These are phyloP conservation scores for Pichia sp. DNA, from an alignment of 1,139 yeast species.

Conservation along the genomic window DNA sequence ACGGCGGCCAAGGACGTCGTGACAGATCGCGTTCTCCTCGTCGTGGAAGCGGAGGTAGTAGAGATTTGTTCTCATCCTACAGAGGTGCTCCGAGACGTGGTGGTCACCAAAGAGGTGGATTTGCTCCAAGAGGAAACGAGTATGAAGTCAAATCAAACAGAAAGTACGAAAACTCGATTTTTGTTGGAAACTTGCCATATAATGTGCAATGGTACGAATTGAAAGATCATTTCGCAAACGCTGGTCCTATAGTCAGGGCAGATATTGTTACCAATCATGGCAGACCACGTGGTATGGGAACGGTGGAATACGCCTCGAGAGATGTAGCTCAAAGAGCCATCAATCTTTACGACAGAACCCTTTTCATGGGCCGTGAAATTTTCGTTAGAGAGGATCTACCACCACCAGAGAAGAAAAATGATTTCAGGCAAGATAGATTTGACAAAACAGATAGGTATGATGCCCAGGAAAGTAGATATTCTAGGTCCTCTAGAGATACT, in stretches of 20 bases:
- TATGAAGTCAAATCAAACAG: slow-evolving; percentile 42
- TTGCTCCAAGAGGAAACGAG: slow-evolving; percentile 21
- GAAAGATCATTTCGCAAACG: slow-evolving; percentile 52
- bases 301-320: slow-evolving; percentile 74
- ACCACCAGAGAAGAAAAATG: slow-evolving; percentile 48
- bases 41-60: slow-evolving; percentile 23
- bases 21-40: slow-evolving; percentile 32
- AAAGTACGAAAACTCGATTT: slow-evolving; percentile 64
- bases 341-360: slow-evolving; percentile 60
- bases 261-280: slow-evolving; percentile 83
- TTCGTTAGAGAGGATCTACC: slow-evolving; percentile 89
- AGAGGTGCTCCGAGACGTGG: slow-evolving; percentile 17
- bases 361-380: slow-evolving; percentile 72
- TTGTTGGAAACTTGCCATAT: slow-evolving; percentile 71
- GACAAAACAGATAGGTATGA: slow-evolving; percentile 5
- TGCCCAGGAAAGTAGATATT: slow-evolving; percentile 11
- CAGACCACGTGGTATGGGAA: slow-evolving; percentile 87
- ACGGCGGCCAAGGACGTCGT: slow-evolving; percentile 25
- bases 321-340: slow-evolving; percentile 78
- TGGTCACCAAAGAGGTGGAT: slow-evolving; percentile 13
- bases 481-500: slow-evolving; percentile 16
- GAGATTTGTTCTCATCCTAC: slow-evolving; percentile 14
- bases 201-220: slow-evolving; percentile 57
- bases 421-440: slow-evolving; percentile 7
- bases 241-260: slow-evolving; percentile 77